A percentile compares a stretch with the other conserved stretches of the same genome.
phyloP scores from a whole-genome alignment of 768 basidiomycete genomes.

The Rhodotorula sphaerocarpa region DNA sequence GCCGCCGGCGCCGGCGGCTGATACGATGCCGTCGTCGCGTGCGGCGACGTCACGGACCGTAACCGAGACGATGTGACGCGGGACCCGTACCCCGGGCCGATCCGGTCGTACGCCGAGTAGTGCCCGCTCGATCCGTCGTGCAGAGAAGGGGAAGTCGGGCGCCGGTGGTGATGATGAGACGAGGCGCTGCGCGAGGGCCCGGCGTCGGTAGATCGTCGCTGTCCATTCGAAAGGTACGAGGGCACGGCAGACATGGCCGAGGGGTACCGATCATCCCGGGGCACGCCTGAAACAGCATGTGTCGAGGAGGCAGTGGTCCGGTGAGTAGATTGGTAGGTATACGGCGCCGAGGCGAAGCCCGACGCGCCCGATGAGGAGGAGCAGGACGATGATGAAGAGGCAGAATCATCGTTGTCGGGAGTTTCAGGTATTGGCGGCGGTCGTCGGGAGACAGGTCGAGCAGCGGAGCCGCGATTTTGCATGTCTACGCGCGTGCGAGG shows the following conservation, averaged over 20 bases:
- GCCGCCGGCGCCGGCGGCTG: conserved; percentile 31
- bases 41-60: neutral
- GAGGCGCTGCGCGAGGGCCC: conserved; percentile 5
- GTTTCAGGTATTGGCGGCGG: conserved; percentile 1
- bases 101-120: conserved; percentile 23
- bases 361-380: conserved; percentile 4
- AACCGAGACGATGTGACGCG: neutral
- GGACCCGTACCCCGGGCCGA: conserved; percentile 16
- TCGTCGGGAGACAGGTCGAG: neutral
- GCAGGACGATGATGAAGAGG: conserved; percentile 16
- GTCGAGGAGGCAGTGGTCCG: conserved; percentile 19
- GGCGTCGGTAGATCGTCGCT: conserved; percentile 2
- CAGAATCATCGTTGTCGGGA: conserved; percentile 26
- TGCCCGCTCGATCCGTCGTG: conserved; percentile 19
- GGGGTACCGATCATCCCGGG: neutral
- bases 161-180: neutral
- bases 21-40: conserved; percentile 29
- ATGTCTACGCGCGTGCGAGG: conserved; percentile 16
- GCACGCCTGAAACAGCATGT: conserved; percentile 6
- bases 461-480: neutral
- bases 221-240: conserved; percentile 5
- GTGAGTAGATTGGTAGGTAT: conserved; percentile 37
- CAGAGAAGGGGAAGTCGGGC: conserved; percentile 2
- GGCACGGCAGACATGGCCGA: conserved; percentile 32
- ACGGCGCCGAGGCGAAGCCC: conserved; percentile 32